phyloP scores from a whole-genome alignment of 2,329 filamentous ascomycete species.

The Aspergillus jensenii region DNA sequence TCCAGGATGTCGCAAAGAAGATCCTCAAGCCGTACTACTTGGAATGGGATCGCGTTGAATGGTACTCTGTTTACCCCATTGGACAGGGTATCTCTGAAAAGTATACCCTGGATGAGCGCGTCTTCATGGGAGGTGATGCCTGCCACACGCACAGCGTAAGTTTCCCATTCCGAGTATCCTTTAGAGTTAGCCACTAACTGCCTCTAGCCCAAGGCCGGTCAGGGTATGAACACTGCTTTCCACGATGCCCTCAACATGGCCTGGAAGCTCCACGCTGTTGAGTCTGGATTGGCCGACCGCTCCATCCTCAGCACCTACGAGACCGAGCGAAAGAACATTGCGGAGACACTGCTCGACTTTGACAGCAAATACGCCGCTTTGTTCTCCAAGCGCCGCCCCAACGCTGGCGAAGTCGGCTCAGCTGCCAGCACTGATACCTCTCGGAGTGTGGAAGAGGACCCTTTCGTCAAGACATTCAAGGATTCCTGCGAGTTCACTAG shows the following conservation, averaged over 20 bases:
- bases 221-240: slow-evolving; percentile 64
- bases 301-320: slow-evolving; percentile 82
- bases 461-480: slow-evolving; percentile 88
- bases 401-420: slow-evolving; percentile 69
- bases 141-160: slow-evolving; percentile 61
- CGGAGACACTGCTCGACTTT: slow-evolving; percentile 80
- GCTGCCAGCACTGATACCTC: slow-evolving; percentile 50
- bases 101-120: slow-evolving; percentile 63
- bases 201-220: slow-evolving; percentile 59
- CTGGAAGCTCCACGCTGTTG: slow-evolving; percentile 94
- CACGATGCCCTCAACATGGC: slow-evolving; percentile 77
- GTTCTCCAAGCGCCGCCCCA: slow-evolving; percentile 76
- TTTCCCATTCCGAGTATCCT: not conserved
- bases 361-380: slow-evolving; percentile 87
- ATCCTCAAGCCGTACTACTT: slow-evolving; percentile 62
- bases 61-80: slow-evolving; percentile 67
- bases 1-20: slow-evolving; percentile 57
- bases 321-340: slow-evolving; percentile 77
- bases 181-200: slow-evolving; percentile 8
- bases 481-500: slow-evolving; percentile 88
- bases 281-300: slow-evolving; percentile 74
- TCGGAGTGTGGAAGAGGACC: slow-evolving; percentile 52
- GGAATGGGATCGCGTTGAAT: slow-evolving; percentile 64
- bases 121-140: slow-evolving; percentile 66
- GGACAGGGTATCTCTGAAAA: slow-evolving; percentile 65